Conservation (phyloP, 305 asterid species). For the Fraxinus platypoda region DNA sequence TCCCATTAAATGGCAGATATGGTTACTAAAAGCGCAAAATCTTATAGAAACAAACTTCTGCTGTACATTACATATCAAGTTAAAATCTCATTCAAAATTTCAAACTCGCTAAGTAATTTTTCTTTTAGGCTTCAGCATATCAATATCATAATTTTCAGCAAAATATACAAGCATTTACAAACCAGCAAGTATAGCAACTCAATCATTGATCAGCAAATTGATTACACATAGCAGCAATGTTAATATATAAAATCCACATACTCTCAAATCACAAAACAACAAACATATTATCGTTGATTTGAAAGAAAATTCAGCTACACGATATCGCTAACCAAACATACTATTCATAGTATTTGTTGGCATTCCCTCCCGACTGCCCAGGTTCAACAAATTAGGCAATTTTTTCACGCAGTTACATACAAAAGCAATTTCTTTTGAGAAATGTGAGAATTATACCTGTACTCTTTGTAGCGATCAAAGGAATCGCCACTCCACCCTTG, state of each 20-base stretch:
- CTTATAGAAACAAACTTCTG: background rate
- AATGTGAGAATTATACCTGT: slow-evolving; percentile 41
- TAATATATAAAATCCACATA: background rate
- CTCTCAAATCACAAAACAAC: background rate
- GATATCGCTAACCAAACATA: background rate
- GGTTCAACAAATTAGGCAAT: background rate
- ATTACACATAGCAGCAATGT: background rate
- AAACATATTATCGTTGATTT: background rate
- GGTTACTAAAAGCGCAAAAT: background rate
- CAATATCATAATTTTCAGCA: background rate
- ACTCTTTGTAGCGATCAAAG: slow-evolving; percentile 79
- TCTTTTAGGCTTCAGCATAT: background rate
- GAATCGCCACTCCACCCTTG: slow-evolving; percentile 97
- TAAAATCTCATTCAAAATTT: background rate
- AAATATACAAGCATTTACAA: background rate
- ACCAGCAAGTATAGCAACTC: background rate
- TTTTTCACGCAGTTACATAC: background rate
- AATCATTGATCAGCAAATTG: background rate
- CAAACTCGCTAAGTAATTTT: background rate
- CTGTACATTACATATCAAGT: background rate
- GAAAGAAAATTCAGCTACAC: background rate
- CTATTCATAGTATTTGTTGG: background rate
- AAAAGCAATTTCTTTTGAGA: background rate
- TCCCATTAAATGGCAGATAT: background rate
- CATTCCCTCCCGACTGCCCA: background rate